Base-by-base conservation (phyloP, 257 asterid species). In the Jaltomata sinuosa region DNA sequence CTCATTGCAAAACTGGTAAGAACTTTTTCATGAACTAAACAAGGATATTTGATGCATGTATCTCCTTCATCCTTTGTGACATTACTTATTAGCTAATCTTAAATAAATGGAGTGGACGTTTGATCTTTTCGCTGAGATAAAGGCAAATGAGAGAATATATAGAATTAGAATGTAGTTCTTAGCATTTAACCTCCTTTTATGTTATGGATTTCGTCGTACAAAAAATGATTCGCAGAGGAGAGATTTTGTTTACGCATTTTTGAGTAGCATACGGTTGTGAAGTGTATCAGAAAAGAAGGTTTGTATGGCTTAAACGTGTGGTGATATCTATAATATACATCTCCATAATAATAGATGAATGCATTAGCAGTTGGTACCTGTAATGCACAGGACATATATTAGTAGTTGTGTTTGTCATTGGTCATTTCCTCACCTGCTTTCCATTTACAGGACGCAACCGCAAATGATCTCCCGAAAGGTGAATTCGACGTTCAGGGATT, bases 1-100 rank as follows among this genome's bases (percentile, higher is more conserved):
- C 1, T 94, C 57, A 95, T 95, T 84, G 94, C 97, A 4, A 94
- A 95, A 88, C 87, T 92, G 80, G 98, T 94, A 88, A 87, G 83
- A 57, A 45, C 45, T 52, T 42, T 31, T 64, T 64, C 34, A 62
- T 62, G 19, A 62, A 62, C 61, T 76, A 76, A 76, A 27, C 40
- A 25, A 47, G 6, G 61, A 76, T 15, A 76, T 47, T 47, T 31
- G 9, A 76, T 5, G 42, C 25, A 27, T 29, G 22, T 47, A 76
- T 76, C 42, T 76, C 21, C 4, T 62, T 4, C 18, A 10, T 29
- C 36, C 82, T 77, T 77, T 18, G 42, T 77, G 49, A 27, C 62
- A 77, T 4, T 77, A 49, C 52, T 3, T 69, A 21, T 69, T 36
- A 19, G 18, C 78, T 36, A 52, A 69, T 21, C 6, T 36, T 11